Base-by-base conservation (phyloP, 2,329 filamentous ascomycete genomes). In the Polytolypa hystricis region DNA sequence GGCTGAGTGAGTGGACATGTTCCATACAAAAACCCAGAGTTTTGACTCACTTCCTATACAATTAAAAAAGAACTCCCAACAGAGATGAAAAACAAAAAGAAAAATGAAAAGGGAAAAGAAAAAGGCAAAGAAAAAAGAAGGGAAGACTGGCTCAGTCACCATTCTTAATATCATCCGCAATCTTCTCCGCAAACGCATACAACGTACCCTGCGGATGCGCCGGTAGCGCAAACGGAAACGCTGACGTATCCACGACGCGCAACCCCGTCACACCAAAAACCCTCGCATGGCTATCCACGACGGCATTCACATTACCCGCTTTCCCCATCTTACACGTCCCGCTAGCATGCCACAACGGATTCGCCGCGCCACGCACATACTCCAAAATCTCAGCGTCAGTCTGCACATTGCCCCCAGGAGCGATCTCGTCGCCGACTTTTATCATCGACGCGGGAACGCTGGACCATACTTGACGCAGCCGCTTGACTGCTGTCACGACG, bases 171-270 rank as follows among this genome's bases (percentile, higher is more conserved):
- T 54, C 32, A 44, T 55, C 51, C 1, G 59, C 58, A 34, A 65
- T 60, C 48, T 65, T 66, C 44, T 66, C 62, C 1, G 62, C 64
- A 7, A 66, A 44, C 43, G 57, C 58, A 49, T 65, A 67, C 28
- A 63, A 48, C n/a, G 55, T 54, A 9, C 53, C 51, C 45, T 61
- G 57, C 4, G 61, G 61, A 50, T 67, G 64, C 4, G 62, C 64
- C 2, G 62, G 61, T 9, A 56, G 51, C 19, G 61, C 21, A 8
- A 60, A 34, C 1, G 57, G 53, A 28, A 61, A 57, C 1, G 45
- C 39, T 29, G 47, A 53, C 1, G 55, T 54, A 42, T 62, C 57
- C 4, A 58, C 55, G 4, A 61, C 56, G 2, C 58, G 41, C 34
- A 61, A 38, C 5, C 49, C 43, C 11, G 47, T 16, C 8, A 56